Evolutionary conservation across 2,329 filamentous ascomycete genomes (phyloP), one percentile per base, ranked within the genome.

Genomic region (Ophiosphaerella korrae): DNA sequence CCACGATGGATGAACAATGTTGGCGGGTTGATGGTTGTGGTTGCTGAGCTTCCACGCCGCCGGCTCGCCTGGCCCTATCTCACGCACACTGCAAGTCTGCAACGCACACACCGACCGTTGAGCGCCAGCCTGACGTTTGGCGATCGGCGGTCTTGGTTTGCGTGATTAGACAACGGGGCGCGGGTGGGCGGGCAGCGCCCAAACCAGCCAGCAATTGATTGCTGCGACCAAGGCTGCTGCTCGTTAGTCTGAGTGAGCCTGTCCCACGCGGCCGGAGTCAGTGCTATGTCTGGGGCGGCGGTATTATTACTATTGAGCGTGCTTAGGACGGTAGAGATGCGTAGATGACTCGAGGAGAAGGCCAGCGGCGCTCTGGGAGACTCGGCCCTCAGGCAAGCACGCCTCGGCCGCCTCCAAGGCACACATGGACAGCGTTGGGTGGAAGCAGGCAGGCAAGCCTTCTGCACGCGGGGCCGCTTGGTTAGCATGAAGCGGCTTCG

Each of bases 91-190:
- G 26, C 3, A 29, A 29, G 26, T 29, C 11, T 29, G 26, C 26
- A 29, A 29, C 26, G 26, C 26, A 29, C 26, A 29, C 26, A 29
- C 26, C 6, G 50, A 58, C 51, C 52, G 50, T 58, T 53, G 46
- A 46, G 37, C 24, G 40, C 43, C 38, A 46, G 47, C 53, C 53
- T 53, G 53, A 50, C 56, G 52, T 42, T 31, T 53, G 54, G 48
- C 50, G 53, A 57, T 64, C 57, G 60, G 45, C 45, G 26, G 26
- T 9, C 49, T 47, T 55, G 55, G 18, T 48, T 48, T 53, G 55
- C 51, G 52, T 52, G 53, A 58, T 51, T 47, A 58, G 52, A 56
- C 55, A 57, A 58, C 53, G 58, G 53, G 53, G 56, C 63, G 58
- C 63, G 58, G 59, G 50, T 56, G 63, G 56, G 49, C 58, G 57